A percentile compares a stretch with the other conserved stretches of the same genome.
Conservation (phyloP, 2,329 filamentous ascomycete genomes). For the Fusarium chuoi region DNA sequence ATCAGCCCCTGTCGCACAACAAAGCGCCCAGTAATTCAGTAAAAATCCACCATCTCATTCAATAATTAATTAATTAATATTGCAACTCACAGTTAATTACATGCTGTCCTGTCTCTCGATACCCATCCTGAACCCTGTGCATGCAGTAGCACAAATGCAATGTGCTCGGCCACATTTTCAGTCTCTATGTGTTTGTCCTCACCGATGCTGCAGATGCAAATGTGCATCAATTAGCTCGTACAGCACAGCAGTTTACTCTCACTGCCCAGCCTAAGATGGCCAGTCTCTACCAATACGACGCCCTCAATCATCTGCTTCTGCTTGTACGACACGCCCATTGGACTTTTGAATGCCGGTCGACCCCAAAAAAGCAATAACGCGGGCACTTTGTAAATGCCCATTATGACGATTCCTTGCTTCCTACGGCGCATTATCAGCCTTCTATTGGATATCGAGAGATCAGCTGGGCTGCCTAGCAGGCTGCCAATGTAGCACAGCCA, state of each 20-base stretch:
- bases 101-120: neutral
- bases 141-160: constrained; percentile 31
- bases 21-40: constrained; percentile 29
- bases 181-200: constrained; percentile 16
- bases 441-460: constrained; percentile 26
- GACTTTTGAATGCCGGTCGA: constrained; percentile 19
- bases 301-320: constrained; percentile 11
- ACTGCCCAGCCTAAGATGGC: neutral
- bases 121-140: constrained; percentile 9
- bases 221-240: constrained; percentile 23
- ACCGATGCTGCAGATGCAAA: constrained; percentile 22
- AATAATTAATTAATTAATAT: constrained; percentile 30
- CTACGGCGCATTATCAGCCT: constrained; percentile 13
- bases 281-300: constrained; percentile 12
- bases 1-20: constrained; percentile 32
- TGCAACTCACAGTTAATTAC: constrained; percentile 27
- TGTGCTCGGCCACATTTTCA: constrained; percentile 27
- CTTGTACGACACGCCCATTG: constrained; percentile 27
- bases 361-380: constrained; percentile 29
- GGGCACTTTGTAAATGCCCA: constrained; percentile 25
- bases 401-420: constrained; percentile 33
- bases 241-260: neutral
- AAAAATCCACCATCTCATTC: constrained; percentile 22
- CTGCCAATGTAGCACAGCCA: constrained; percentile 27
- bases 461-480: constrained; percentile 32